These are phyloP conservation scores for Penicillium sumatraense DNA, from an alignment of 2,329 filamentous ascomycete species.

Conservation along the genomic window DNA sequence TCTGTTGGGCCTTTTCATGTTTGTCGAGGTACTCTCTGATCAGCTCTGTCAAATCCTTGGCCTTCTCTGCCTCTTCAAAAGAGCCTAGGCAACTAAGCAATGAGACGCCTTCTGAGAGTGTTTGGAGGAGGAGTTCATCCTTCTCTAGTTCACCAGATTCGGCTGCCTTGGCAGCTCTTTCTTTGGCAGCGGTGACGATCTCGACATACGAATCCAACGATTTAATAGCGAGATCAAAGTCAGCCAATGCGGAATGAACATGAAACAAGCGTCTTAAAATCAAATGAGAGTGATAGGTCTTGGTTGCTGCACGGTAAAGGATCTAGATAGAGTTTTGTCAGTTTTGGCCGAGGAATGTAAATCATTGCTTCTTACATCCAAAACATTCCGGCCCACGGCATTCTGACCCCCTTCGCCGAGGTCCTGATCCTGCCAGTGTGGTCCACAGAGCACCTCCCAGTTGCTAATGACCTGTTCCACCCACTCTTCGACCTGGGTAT, in stretches of 20 bases:
- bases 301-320: constrained; percentile 86
- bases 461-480: constrained; percentile 79
- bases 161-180: constrained; percentile 73
- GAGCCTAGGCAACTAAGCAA: constrained; percentile 83
- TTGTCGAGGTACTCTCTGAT: constrained; percentile 78
- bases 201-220: constrained; percentile 92
- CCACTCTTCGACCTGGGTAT: constrained; percentile 80
- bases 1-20: constrained; percentile 41
- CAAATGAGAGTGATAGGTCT: constrained; percentile 92
- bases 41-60: constrained; percentile 69
- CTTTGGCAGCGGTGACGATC: constrained; percentile 83
- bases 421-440: constrained; percentile 78
- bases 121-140: constrained; percentile 75
- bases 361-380: constrained; percentile 60
- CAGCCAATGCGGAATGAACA: constrained; percentile 83
- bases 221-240: constrained; percentile 89
- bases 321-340: constrained; percentile 57
- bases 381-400: constrained; percentile 72
- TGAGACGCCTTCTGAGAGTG: constrained; percentile 77
- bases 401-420: constrained; percentile 81
- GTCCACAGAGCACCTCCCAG: constrained; percentile 81
- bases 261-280: constrained; percentile 85
- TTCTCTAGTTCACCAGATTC: constrained; percentile 74
- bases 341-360: constrained; percentile 1
- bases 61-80: constrained; percentile 75